A percentile compares a stretch with the other conserved stretches of the same genome.
phyloP scores from a whole-genome alignment of 1,284 basidiomycete genomes.

The Meripilus lineatus region DNA sequence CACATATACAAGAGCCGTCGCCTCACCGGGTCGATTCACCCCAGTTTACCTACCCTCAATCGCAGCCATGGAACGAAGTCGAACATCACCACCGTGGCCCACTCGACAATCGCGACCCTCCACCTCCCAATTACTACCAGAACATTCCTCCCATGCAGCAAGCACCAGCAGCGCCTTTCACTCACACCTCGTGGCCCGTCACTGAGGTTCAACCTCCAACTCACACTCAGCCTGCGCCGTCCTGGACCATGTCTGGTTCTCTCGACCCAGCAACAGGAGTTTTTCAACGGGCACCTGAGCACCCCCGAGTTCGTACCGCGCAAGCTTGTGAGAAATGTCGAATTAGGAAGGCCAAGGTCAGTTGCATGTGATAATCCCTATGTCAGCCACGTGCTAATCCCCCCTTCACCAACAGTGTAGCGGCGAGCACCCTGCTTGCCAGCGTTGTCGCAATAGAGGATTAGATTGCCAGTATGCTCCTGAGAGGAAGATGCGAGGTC shows the following conservation, averaged over 20 bases:
- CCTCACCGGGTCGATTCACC: conserved; percentile 6
- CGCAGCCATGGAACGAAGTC: background rate
- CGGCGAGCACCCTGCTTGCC: conserved; percentile 33
- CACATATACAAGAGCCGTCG: conserved; percentile 1
- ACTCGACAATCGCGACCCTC: conserved; percentile 1
- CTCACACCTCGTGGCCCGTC: background rate
- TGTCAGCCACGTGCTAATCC: background rate
- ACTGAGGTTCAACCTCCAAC: conserved; percentile 6
- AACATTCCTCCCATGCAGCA: background rate
- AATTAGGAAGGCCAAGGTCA: conserved; percentile 39
- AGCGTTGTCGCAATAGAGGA: conserved; percentile 31
- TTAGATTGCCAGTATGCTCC: conserved; percentile 42
- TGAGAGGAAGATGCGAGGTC: conserved; percentile 56
- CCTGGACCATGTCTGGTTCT: conserved; percentile 45
- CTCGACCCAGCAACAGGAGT: conserved; percentile 54
- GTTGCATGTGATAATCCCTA: conserved; percentile 3
- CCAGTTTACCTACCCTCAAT: background rate
- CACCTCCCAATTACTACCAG: background rate
- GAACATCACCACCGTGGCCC: background rate
- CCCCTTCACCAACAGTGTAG: conserved; percentile 29
- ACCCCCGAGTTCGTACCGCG: conserved; percentile 44
- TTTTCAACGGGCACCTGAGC: conserved; percentile 55
- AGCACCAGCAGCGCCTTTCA: background rate
- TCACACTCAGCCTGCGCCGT: conserved; percentile 11
- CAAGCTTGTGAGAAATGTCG: conserved; percentile 42